Base-by-base conservation (phyloP, 2,329 filamentous ascomycete genomes). In the Penicillium sp. region DNA sequence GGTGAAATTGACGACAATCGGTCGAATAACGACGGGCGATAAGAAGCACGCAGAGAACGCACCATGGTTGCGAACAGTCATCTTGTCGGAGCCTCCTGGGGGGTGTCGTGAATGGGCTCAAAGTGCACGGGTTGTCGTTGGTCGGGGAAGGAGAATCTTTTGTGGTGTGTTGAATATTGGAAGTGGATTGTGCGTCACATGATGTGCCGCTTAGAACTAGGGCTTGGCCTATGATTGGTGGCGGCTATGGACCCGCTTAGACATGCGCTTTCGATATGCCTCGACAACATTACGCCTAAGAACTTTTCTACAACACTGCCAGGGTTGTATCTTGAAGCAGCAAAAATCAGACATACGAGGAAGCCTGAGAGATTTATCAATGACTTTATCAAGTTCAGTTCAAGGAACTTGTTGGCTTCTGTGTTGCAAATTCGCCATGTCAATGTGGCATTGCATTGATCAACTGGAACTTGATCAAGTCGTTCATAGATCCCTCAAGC, bases 161-260 rank as follows among this genome's bases (percentile, higher is more conserved):
- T 52, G 44, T 52, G 53, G 46, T 50, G 49, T 56, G 32, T 35
- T 35, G 33, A 60, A 60, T 57, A 59, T 60, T 59, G 49, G 48
- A 53, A 46, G 56, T 47, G 58, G 56, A 52, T 59, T 60, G 58
- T 60, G 58, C 55, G 58, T 57, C 57, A 59, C 57, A 55, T 60
- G 57, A 60, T 53, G 42, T 53, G 42, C 48, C 50, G 56, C 57
- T 58, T 55, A 57, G 52, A 50, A 53, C 52, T 56, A 41, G 45
- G 24, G 20, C 35, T 42, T 29, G 29, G 15, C 20, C 20, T 29
- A 25, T 44, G 38, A 53, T 53, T 53, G 51, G 51, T 10, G 27
- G 28, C 15, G 5, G 18, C 1, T 4, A 39, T 24, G 13, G 33
- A 4, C 6, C 48, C 48, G 31, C 40, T 37, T 23, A 1, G 3